Conservation (phyloP, 2,329 filamentous ascomycete species). For the Talaromyces pinophilus region DNA sequence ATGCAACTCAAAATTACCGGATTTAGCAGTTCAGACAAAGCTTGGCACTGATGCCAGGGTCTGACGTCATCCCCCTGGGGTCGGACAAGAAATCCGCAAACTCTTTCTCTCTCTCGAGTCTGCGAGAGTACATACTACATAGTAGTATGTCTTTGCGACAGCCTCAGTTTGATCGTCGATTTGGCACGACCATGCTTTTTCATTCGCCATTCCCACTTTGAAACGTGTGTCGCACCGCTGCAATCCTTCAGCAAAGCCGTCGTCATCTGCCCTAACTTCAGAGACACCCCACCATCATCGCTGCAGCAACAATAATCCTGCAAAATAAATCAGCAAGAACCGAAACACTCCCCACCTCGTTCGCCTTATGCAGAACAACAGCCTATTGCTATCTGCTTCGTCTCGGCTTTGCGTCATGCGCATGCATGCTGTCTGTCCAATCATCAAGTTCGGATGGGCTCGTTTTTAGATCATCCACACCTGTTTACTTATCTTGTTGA, state of each 20-base stretch:
- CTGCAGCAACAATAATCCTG: background rate
- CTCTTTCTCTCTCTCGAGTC: background rate
- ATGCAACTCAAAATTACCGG: constrained; percentile 2
- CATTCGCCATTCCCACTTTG: background rate
- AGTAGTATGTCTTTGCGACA: background rate
- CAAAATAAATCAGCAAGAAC: background rate
- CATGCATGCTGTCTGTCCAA: background rate
- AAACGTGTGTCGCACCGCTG: background rate
- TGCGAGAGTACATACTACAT: background rate
- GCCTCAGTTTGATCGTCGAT: constrained; percentile 10
- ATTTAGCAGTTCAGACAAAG: background rate
- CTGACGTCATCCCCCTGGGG: background rate
- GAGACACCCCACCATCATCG: constrained; percentile 4
- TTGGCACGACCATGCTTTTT: background rate
- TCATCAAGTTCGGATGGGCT: background rate
- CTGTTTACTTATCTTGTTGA: constrained; percentile 2
- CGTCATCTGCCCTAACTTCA: background rate
- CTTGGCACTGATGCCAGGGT: background rate
- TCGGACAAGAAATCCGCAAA: constrained; percentile 1
- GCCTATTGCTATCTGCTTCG: background rate
- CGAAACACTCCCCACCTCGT: background rate
- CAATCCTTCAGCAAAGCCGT: background rate
- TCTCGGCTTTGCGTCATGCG: constrained; percentile 8
- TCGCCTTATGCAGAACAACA: background rate
- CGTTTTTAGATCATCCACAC: constrained; percentile 26